Evolutionary conservation across 2,329 filamentous ascomycete genomes (phyloP).

Genomic region (Pestalotiopsis sp.): DNA sequence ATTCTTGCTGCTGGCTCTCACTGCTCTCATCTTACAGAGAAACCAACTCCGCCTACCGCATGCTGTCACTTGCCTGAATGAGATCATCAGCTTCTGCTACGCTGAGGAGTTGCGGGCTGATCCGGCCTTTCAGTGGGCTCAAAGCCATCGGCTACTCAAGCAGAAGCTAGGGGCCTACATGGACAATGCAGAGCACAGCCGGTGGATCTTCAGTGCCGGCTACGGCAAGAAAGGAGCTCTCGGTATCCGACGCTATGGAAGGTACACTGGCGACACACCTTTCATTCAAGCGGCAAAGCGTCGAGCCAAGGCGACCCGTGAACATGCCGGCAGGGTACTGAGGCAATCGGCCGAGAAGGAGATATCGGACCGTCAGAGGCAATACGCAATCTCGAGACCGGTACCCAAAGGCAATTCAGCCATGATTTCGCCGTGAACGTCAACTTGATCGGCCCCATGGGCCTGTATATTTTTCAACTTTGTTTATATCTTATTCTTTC

Average conservation of each 20-base stretch:
- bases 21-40: constrained; percentile 61
- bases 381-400: constrained; percentile 12
- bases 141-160: constrained; percentile 67
- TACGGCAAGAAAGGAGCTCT: constrained; percentile 27
- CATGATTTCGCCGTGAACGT: constrained; percentile 11
- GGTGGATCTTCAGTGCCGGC: constrained; percentile 52
- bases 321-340: constrained; percentile 13
- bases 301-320: constrained; percentile 17
- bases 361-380: background rate
- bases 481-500: background rate
- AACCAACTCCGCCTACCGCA: constrained; percentile 70
- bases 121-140: constrained; percentile 68
- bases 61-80: constrained; percentile 69
- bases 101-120: constrained; percentile 72
- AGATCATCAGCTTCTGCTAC: constrained; percentile 75
- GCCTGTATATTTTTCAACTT: background rate
- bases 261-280: constrained; percentile 26
- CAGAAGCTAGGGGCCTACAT: constrained; percentile 62
- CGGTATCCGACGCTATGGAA: constrained; percentile 29
- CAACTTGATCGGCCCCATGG: background rate
- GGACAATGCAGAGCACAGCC: constrained; percentile 45
- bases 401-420: constrained; percentile 13
- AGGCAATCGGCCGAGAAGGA: background rate
- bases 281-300: constrained; percentile 18
- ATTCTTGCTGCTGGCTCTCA: constrained; percentile 66